Percentiles rank a stretch among this genome's conserved stretches.
phyloP scores from a whole-genome alignment of 2,329 filamentous ascomycete species.

The Diaporthe sp. region DNA sequence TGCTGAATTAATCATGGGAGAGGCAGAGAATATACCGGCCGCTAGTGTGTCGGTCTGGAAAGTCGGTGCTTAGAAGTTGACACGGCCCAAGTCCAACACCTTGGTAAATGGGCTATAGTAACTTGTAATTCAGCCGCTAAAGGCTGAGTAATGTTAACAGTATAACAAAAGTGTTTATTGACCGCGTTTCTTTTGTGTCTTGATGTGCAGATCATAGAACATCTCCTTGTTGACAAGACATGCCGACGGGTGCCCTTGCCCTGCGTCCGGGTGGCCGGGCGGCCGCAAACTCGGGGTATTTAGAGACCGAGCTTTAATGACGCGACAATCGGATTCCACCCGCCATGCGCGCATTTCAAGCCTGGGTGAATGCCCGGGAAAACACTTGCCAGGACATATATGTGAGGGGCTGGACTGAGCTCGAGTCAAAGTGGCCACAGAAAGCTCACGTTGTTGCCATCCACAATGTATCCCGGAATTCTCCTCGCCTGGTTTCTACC shows the following conservation, averaged over 20 bases:
- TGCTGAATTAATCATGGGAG: constrained; percentile 39
- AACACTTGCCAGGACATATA: background rate
- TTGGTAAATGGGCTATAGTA: background rate
- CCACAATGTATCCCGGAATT: background rate
- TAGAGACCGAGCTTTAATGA: constrained; percentile 13
- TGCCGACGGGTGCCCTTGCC: background rate
- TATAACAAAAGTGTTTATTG: background rate
- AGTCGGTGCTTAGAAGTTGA: background rate
- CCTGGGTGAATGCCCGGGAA: background rate
- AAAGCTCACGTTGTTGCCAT: no score
- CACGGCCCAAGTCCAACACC: background rate
- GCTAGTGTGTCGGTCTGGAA: constrained; percentile 43
- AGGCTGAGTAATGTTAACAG: background rate
- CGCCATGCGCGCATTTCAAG: background rate
- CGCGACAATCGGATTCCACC: background rate
- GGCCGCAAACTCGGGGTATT: constrained; percentile 2
- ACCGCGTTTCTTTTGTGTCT: no score
- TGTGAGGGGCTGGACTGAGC: background rate
- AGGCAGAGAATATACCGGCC: constrained; percentile 40
- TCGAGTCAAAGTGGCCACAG: no score
- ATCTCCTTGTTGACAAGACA: background rate
- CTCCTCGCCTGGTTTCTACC: background rate
- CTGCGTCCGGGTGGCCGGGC: background rate
- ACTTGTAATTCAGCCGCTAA: background rate
- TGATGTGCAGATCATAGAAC: background rate